phyloP scores from a whole-genome alignment of 805 yeast genomes.

The Candida railenensis region DNA sequence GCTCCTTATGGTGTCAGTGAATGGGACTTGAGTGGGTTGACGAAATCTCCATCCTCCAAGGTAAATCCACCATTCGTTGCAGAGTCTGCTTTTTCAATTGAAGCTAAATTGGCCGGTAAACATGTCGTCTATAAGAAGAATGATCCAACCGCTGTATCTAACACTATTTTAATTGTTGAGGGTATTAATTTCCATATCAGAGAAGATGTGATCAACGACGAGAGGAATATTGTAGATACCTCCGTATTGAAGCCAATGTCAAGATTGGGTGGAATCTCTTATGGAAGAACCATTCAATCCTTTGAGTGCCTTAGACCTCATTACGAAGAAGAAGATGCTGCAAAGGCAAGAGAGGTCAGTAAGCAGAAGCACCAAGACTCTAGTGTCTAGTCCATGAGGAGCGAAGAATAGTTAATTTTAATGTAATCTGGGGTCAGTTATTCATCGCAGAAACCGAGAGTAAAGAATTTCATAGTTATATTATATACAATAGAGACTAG shows the following conservation, averaged over 20 bases:
- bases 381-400: background rate
- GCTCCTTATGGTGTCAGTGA: constrained; percentile 54
- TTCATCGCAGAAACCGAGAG: too few relatives aligned
- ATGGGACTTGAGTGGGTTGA: constrained; percentile 55
- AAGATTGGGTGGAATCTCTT: constrained; percentile 49
- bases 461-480: background rate
- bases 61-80: constrained; percentile 60
- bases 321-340: constrained; percentile 13
- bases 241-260: constrained; percentile 52
- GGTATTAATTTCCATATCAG: constrained; percentile 58
- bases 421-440: too few relatives aligned
- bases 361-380: background rate
- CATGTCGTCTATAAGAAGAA: constrained; percentile 46
- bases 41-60: constrained; percentile 39
- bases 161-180: constrained; percentile 47
- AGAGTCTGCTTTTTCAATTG: constrained; percentile 60
- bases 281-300: constrained; percentile 44
- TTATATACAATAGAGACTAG: background rate
- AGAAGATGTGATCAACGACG: constrained; percentile 50
- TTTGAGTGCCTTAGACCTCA: constrained; percentile 48
- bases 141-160: constrained; percentile 33
- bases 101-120: constrained; percentile 45
- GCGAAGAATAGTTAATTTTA: background rate
- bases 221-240: constrained; percentile 39
- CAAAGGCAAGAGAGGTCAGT: background rate